Conservation (phyloP, 139 green algal species). For the Tetratostichococcus sp. region DNA sequence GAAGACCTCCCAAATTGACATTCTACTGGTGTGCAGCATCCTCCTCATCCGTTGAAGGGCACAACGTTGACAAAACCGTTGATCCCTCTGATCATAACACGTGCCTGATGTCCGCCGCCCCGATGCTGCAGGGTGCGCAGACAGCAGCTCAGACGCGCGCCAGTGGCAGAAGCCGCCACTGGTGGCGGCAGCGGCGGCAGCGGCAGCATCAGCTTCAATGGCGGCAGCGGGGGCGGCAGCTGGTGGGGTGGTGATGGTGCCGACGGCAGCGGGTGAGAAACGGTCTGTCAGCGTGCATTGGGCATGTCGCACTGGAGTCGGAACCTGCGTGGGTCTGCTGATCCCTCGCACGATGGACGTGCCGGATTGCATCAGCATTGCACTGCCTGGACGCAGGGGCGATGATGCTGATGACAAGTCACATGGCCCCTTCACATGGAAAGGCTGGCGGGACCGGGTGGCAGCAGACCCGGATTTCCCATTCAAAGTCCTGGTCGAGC, state of each 20-base stretch:
- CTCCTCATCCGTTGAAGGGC: no score
- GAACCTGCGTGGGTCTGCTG: no score
- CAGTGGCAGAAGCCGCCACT: not conserved
- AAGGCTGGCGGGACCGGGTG: constrained; percentile 86
- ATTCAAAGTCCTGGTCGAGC: constrained; percentile 89
- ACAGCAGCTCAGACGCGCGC: not conserved
- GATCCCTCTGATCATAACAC: no score
- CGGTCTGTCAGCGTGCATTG: no score
- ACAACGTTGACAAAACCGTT: no score
- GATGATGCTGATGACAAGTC: constrained; percentile 7
- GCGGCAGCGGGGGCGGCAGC: constrained; percentile 7
- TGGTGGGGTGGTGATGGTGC: not conserved
- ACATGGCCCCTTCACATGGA: constrained; percentile 34
- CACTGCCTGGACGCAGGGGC: not conserved
- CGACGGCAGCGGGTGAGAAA: not conserved
- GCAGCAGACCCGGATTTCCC: constrained; percentile 83
- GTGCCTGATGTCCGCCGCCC: no score
- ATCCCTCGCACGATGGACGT: no score
- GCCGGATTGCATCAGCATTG: no score
- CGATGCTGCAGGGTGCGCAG: not conserved
- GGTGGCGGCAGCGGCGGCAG: not conserved
- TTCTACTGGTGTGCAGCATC: no score
- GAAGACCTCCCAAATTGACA: no score
- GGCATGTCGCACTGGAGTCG: no score
- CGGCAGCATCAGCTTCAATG: constrained; percentile 4